Base-by-base conservation (phyloP, 2,329 filamentous ascomycete species). In the Alternaria gaisen region DNA sequence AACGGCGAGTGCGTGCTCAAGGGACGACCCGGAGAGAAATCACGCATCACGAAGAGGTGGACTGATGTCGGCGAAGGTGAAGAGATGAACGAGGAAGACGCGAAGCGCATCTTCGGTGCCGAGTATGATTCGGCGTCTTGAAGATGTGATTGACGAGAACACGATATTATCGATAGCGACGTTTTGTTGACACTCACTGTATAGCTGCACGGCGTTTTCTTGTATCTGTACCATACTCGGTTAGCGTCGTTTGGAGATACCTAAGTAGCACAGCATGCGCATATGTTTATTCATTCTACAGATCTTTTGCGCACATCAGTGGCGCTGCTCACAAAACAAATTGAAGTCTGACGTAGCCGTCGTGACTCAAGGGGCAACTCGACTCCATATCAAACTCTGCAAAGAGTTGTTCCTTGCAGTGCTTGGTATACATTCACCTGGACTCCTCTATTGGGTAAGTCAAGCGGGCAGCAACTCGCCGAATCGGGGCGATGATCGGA, bases 1-100 rank as follows among this genome's bases (percentile, higher is more conserved):
- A 77, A 80, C 18, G 78, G 80, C 16, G 76, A 82, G 10, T 90
- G 87, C 63, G 72, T 83, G 20, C 82, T 89, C 61, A 85, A 83
- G 69, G 79, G 85, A 52, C 85, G 80, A 73, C 77, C 87, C 18
- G 83, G 81, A 11, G 79, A 80, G 51, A 71, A 80, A 11, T 78
- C 76, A 40, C 67, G 76, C 47, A 62, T 77, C 32, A 34, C 28
- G 20, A 82, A 75, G 69, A 77, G 77, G 56, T 84, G 78, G 79
- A 72, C 72, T 47, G 75, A 66, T 67, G 73, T 73, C 34, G 80
- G 70, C 52, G 80, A 69, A 66, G 81, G 66, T 65, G 83, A 74
- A 71, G 80, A 79, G 46, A 77, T 79, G 73, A 75, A 60, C 18
- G 74, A 74, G 32, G 71, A 72, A 16, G 76, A 78, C 36, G 71